Evolutionary conservation across 2,329 filamentous ascomycete genomes (phyloP).

Genomic region (Geoglossum cookeanum): DNA sequence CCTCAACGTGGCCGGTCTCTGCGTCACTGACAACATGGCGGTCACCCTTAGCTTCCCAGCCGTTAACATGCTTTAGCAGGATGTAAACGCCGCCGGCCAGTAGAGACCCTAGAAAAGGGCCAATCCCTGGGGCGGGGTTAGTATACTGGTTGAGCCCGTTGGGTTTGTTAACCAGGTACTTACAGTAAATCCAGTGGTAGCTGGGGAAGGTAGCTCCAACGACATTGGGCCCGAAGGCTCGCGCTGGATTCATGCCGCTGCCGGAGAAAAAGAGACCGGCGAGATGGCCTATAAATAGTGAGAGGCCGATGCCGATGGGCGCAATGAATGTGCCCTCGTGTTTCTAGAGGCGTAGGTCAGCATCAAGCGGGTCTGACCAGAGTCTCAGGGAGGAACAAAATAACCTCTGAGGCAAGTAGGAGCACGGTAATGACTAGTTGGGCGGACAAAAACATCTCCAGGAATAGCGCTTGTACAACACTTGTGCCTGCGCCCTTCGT

Average conservation of each 20-base stretch:
- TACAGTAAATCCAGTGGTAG: conserved; percentile 30
- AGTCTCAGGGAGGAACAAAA: background rate
- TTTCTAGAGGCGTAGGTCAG: conserved; percentile 17
- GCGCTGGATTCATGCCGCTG: conserved; percentile 28
- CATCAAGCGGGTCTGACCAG: background rate
- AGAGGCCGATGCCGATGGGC: conserved; percentile 28
- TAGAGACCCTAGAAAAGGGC: conserved; percentile 30
- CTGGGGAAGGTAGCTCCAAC: conserved; percentile 22
- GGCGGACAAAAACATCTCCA: conserved; percentile 30
- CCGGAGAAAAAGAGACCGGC: conserved; percentile 29
- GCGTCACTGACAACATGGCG: background rate
- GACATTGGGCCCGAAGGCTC: conserved; percentile 28
- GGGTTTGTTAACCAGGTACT: background rate
- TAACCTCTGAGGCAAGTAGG: conserved; percentile 27
- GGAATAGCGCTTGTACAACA: conserved; percentile 28
- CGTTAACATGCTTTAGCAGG: conserved; percentile 24
- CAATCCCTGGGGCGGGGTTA: conserved; percentile 15
- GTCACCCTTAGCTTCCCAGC: conserved; percentile 20
- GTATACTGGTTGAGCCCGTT: background rate
- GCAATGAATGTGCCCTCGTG: conserved; percentile 29
- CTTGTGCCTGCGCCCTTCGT: conserved; percentile 22
- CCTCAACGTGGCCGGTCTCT: background rate
- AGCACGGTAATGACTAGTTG: conserved; percentile 31
- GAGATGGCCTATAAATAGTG: conserved; percentile 27
- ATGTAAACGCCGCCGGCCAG: conserved; percentile 31